These are phyloP conservation scores for Kodamaea nitidulidarum DNA, from an alignment of 805 yeast genomes.

Conservation along the genomic window DNA sequence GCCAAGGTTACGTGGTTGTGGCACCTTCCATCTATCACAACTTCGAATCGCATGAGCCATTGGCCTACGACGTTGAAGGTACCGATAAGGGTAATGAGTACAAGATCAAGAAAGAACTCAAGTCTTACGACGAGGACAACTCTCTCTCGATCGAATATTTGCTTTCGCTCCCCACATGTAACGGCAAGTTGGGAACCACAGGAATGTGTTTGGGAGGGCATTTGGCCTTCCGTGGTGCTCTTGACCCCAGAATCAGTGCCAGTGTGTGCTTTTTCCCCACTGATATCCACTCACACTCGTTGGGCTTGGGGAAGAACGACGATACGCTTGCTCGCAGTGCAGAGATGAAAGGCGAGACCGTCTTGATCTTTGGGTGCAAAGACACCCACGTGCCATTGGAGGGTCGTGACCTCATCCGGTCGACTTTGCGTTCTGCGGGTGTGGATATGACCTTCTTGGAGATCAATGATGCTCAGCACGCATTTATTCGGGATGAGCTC, in stretches of 20 bases:
- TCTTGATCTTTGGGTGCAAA: constrained; percentile 71
- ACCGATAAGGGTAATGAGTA: constrained; percentile 70
- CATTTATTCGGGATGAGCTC: constrained; percentile 73
- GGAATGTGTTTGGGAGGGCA: constrained; percentile 91
- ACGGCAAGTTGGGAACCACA: constrained; percentile 72
- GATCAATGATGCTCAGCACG: constrained; percentile 77
- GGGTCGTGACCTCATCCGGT: constrained; percentile 70
- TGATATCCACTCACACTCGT: constrained; percentile 64
- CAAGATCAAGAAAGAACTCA: constrained; percentile 63
- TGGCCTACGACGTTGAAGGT: constrained; percentile 67
- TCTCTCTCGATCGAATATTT: constrained; percentile 61
- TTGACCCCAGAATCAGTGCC: constrained; percentile 62
- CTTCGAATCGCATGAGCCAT: constrained; percentile 58
- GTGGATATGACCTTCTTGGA: constrained; percentile 71
- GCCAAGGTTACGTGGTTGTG: constrained; percentile 75
- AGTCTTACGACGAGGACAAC: constrained; percentile 74
- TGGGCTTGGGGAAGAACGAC: constrained; percentile 62
- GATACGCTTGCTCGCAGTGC: constrained; percentile 57
- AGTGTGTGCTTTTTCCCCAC: constrained; percentile 78
- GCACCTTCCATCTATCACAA: constrained; percentile 79
- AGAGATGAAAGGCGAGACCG: constrained; percentile 56
- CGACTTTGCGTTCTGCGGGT: constrained; percentile 51
- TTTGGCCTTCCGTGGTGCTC: constrained; percentile 65
- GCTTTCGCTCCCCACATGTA: constrained; percentile 53
- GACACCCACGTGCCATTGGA: constrained; percentile 78